Percentiles rank a stretch among this genome's conserved stretches.
Evolutionary conservation across 495 filamentous ascomycete species (phyloP).

Genomic region (Ramalina peruviana): DNA sequence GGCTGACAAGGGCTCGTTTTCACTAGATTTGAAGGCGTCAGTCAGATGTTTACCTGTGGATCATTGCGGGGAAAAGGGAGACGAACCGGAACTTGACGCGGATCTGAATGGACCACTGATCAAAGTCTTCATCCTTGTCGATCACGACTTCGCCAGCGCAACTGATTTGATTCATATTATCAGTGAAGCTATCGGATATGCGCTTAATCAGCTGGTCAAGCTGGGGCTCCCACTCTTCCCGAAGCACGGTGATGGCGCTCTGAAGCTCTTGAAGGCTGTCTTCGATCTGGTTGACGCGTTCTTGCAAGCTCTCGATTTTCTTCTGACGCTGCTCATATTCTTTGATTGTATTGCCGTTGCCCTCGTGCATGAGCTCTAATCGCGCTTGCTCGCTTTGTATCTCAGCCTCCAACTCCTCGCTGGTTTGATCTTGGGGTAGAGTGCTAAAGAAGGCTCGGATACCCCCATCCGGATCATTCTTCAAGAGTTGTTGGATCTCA

Average conservation of each 20-base stretch:
- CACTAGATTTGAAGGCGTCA: conserved; percentile 27
- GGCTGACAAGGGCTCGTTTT: conserved; percentile 68
- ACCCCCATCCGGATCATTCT: conserved; percentile 25
- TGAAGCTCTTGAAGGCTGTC: conserved; percentile 35
- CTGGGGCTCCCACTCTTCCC: conserved; percentile 63
- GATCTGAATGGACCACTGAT: conserved; percentile 87
- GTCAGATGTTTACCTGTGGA: not conserved
- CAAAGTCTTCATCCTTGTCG: conserved; percentile 74
- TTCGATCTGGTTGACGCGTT: conserved; percentile 31
- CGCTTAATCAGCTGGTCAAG: conserved; percentile 62
- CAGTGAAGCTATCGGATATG: conserved; percentile 79
- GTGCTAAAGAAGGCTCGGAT: conserved; percentile 20
- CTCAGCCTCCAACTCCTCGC: conserved; percentile 56
- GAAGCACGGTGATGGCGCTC: conserved; percentile 42
- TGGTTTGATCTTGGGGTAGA: conserved; percentile 31
- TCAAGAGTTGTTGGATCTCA: conserved; percentile 22
- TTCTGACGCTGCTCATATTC: conserved; percentile 62
- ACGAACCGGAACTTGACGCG: conserved; percentile 80
- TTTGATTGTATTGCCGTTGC: conserved; percentile 58
- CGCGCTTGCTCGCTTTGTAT: conserved; percentile 61
- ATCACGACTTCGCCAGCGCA: conserved; percentile 87
- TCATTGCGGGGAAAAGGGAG: not conserved
- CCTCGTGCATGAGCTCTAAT: conserved; percentile 66
- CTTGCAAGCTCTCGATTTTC: conserved; percentile 40
- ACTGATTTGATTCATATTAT: conserved; percentile 84